A percentile compares a stretch with the other conserved stretches of the same genome.
Conservation (phyloP, 768 basidiomycete species). For the Tremella mesenterica region DNA sequence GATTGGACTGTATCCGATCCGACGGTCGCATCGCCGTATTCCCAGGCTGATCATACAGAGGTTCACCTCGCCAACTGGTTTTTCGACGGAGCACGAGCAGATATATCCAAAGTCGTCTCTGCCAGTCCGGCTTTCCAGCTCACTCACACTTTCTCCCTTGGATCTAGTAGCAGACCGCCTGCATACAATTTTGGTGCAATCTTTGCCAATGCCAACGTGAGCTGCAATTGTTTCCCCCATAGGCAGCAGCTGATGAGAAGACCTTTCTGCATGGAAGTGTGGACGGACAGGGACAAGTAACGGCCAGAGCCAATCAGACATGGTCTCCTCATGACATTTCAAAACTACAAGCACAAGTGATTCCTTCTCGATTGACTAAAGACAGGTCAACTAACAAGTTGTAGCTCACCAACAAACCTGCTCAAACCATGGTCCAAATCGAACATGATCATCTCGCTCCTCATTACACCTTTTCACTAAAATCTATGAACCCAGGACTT, state of each 20-base stretch:
- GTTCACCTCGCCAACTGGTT: constrained; percentile 88
- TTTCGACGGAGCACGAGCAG: constrained; percentile 95
- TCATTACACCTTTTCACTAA: constrained; percentile 77
- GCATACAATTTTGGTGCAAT: constrained; percentile 93
- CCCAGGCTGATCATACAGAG: constrained; percentile 51
- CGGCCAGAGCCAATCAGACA: constrained; percentile 76
- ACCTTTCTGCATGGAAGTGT: constrained; percentile 85
- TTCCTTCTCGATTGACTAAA: constrained; percentile 24
- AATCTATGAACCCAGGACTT: constrained; percentile 84
- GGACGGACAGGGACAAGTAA: constrained; percentile 81
- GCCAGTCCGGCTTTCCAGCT: constrained; percentile 95
- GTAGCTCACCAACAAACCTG: constrained; percentile 64
- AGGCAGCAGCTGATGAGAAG: constrained; percentile 47
- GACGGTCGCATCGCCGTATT: not conserved
- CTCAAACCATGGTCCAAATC: constrained; percentile 82
- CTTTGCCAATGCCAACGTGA: constrained; percentile 73
- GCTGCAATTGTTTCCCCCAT: constrained; percentile 3
- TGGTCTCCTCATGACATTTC: constrained; percentile 70
- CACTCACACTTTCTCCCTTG: constrained; percentile 88
- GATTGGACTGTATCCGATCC: not conserved
- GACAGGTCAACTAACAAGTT: not conserved
- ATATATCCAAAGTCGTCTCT: constrained; percentile 86
- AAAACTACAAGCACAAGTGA: constrained; percentile 80
- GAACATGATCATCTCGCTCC: constrained; percentile 89
- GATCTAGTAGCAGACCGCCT: constrained; percentile 68